Conservation (phyloP, 805 yeast species). For the Tetrapisispora arboricola region DNA sequence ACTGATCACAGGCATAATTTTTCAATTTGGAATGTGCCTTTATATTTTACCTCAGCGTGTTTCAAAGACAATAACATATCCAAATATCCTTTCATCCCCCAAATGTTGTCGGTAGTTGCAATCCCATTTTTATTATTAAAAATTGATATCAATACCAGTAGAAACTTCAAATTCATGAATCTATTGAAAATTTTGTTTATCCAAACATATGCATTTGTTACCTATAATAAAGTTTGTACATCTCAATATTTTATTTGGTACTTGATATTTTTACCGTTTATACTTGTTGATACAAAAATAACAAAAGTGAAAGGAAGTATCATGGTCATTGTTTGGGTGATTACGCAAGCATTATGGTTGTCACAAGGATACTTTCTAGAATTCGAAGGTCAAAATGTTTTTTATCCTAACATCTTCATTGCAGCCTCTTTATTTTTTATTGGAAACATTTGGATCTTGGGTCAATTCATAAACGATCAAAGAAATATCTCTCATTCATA, state of each 20-base stretch:
- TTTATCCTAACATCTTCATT: constrained; percentile 46
- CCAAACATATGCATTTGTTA: constrained; percentile 68
- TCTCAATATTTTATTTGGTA: constrained; percentile 97
- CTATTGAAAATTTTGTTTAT: constrained; percentile 51
- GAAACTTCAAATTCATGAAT: constrained; percentile 26
- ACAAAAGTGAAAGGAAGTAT: constrained; percentile 32
- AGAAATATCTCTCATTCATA: background rate
- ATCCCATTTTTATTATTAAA: constrained; percentile 8
- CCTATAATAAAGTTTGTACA: constrained; percentile 76
- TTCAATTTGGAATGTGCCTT: constrained; percentile 68
- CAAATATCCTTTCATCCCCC: constrained; percentile 75
- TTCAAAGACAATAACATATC: constrained; percentile 6
- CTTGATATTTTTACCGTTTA: constrained; percentile 72
- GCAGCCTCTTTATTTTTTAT: constrained; percentile 51
- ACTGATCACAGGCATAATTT: constrained; percentile 94
- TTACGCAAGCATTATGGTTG: constrained; percentile 70
- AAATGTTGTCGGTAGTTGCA: constrained; percentile 37
- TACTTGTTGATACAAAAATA: constrained; percentile 38
- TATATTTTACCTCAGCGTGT: constrained; percentile 49
- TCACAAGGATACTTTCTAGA: constrained; percentile 69
- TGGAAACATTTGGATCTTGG: constrained; percentile 51
- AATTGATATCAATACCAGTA: constrained; percentile 8
- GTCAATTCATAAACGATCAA: constrained; percentile 40
- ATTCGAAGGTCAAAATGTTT: constrained; percentile 61
- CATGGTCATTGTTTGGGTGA: constrained; percentile 50